Evolutionary conservation across 2,329 filamentous ascomycete genomes (phyloP).

Genomic region (Aspergillus ochraceus): DNA sequence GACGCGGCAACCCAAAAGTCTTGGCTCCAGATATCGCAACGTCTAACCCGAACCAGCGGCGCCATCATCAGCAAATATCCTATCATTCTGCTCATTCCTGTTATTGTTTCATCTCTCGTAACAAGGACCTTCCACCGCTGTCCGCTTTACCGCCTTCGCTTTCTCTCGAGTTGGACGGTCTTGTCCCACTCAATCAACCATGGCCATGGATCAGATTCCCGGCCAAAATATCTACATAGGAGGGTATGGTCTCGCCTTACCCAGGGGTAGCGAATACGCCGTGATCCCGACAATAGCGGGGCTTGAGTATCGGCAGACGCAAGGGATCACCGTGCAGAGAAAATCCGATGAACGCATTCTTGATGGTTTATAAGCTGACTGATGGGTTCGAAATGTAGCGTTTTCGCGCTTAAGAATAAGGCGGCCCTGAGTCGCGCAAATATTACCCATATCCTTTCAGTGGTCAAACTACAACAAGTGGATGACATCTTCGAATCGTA

Average conservation of each 20-base stretch:
- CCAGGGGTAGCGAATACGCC: slow-evolving; percentile 3
- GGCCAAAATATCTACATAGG: slow-evolving; percentile 75
- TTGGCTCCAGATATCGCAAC: slow-evolving; percentile 2
- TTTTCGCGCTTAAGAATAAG: slow-evolving; percentile 75
- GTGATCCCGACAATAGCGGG: slow-evolving; percentile 5
- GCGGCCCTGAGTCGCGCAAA: slow-evolving; percentile 68
- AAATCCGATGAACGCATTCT: background rate
- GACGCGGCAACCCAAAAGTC: background rate
- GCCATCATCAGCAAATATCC: background rate
- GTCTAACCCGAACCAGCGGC: background rate
- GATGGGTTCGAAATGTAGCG: slow-evolving; percentile 51
- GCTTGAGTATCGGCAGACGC: background rate
- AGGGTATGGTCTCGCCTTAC: slow-evolving; percentile 56
- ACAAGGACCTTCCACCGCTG: background rate
- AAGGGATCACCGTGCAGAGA: background rate
- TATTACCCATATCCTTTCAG: slow-evolving; percentile 90
- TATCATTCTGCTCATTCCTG: background rate
- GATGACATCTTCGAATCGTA: slow-evolving; percentile 61
- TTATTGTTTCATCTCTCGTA: background rate
- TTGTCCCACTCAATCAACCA: slow-evolving; percentile 10
- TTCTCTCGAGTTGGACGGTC: background rate
- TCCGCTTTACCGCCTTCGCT: background rate
- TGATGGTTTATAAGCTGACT: slow-evolving; percentile 5
- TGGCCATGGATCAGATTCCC: slow-evolving; percentile 63
- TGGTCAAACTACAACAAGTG: slow-evolving; percentile 63